Conservation (phyloP, 2,329 filamentous ascomycete genomes). For the Ilyonectria destructans region DNA sequence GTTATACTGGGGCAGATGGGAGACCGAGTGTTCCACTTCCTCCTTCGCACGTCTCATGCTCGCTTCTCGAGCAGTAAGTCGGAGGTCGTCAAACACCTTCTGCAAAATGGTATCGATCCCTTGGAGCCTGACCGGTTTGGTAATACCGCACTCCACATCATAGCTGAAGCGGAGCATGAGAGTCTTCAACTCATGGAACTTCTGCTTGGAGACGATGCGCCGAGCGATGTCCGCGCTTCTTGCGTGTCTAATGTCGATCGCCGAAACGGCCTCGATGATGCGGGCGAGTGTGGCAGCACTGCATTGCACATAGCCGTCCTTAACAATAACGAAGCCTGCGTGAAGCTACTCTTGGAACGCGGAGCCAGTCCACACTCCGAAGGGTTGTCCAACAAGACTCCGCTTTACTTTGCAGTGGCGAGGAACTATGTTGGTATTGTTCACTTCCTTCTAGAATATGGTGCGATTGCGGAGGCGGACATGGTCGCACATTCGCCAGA, state of each 20-base stretch:
- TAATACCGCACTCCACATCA: not conserved
- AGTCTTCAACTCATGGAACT: conserved; percentile 1
- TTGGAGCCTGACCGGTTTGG: not conserved
- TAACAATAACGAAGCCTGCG: not conserved
- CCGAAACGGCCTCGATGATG: not conserved
- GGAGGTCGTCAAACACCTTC: not conserved
- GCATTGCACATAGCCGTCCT: not conserved
- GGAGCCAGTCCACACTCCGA: not conserved
- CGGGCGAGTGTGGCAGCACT: not conserved
- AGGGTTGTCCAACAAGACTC: not conserved
- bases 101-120: not conserved
- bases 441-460: not conserved
- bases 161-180: not conserved
- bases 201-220: not conserved
- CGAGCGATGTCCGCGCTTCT: not conserved
- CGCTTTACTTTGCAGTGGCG: not conserved
- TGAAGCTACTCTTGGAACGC: not conserved
- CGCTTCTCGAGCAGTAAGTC: not conserved
- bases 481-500: not conserved
- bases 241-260: not conserved
- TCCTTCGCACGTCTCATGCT: not conserved
- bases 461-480: not conserved
- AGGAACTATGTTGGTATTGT: conserved; percentile 2
- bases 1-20: not conserved
- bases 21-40: not conserved